Evolutionary conservation across 1,284 basidiomycete genomes (phyloP), one percentile per base, ranked within the genome.

Genomic region (Gomphus bonarii): DNA sequence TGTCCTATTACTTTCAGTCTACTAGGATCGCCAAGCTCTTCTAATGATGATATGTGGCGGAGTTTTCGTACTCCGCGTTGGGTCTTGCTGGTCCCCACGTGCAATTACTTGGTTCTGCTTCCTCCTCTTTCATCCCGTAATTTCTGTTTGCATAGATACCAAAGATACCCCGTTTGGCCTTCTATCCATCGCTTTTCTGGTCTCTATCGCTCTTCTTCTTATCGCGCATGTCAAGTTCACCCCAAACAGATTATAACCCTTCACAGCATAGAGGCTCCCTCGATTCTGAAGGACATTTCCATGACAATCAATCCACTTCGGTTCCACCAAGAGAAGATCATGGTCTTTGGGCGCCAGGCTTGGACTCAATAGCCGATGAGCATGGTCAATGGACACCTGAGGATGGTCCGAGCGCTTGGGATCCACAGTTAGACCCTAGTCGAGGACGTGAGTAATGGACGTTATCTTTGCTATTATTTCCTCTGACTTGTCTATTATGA

Each of bases 391-490:
- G 46, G 31, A 33, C 31, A 50, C 40, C 40, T 10, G 55, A 57
- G 42, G 48, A 57, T 5, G 55, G 55, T 42, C 55, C 55, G 11
- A 57, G 55, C n/a, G 55, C 47, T 18, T 57, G 55, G 55, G 55
- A 57, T 57, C 47, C 55, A 49, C 35, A 57, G 36, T 30, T 57
- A 14, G 55, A 57, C 36, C 55, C 55, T 1, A 50, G 36, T 57
- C 55, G 55, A 25, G 55, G 55, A 31, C 55, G 55, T 57, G 28
- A 57, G 55, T 50, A 12, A 18, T 43, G 22, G 22, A 11, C 48
- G n/a, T 31, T 42, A 10, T 36, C 9, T 7, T 28, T 38, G 25
- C 14, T 28, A 11, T 25, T 11, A 25, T 48, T 9, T 20, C 12
- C 7, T 9, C 31, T 50, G 35, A 28, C 30, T 16, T 30, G n/a